phyloP scores from a whole-genome alignment of 768 basidiomycete genomes.

The Krasilnikovozyma curviuscula region DNA sequence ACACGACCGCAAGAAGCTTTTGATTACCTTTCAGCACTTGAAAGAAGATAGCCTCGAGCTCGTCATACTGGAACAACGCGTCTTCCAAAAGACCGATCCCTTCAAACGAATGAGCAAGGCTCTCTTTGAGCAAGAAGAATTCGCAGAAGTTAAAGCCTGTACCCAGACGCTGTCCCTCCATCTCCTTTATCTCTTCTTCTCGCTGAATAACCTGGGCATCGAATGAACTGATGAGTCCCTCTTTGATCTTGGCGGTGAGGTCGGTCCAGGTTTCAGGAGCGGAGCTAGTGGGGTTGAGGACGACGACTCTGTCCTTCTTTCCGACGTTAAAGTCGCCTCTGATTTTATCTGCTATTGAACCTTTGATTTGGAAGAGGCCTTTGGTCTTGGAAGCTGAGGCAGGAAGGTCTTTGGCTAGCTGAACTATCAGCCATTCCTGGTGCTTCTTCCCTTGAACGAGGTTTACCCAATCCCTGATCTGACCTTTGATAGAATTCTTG shows the following conservation, averaged over 20 bases:
- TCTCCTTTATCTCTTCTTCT: slow-evolving; percentile 77
- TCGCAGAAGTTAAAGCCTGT: slow-evolving; percentile 98
- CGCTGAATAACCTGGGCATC: slow-evolving; percentile 55
- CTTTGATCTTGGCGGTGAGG: slow-evolving; percentile 70
- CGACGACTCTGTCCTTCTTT: slow-evolving; percentile 40
- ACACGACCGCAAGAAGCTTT: no score
- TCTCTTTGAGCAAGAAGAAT: slow-evolving; percentile 84
- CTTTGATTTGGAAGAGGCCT: slow-evolving; percentile 7
- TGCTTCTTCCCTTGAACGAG: slow-evolving; percentile 44
- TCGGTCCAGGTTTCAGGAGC: slow-evolving; percentile 76
- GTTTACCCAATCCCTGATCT: slow-evolving; percentile 82
- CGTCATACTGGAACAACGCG: slow-evolving; percentile 69
- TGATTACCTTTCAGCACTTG: slow-evolving; percentile 27
- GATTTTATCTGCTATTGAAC: slow-evolving; percentile 48
- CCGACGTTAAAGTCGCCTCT: slow-evolving; percentile 78
- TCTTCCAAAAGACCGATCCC: slow-evolving; percentile 78
- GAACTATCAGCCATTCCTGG: slow-evolving; percentile 53
- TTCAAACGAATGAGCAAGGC: slow-evolving; percentile 71
- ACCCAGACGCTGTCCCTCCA: slow-evolving; percentile 73
- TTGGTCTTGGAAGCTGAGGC: not conserved
- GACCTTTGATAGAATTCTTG: slow-evolving; percentile 52
- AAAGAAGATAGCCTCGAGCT: slow-evolving; percentile 66
- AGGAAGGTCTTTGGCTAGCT: slow-evolving; percentile 8
- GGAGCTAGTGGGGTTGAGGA: slow-evolving; percentile 34
- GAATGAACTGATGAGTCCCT: slow-evolving; percentile 65